phyloP scores from a whole-genome alignment of 2,329 filamentous ascomycete genomes.

The Ramularia endophylla region DNA sequence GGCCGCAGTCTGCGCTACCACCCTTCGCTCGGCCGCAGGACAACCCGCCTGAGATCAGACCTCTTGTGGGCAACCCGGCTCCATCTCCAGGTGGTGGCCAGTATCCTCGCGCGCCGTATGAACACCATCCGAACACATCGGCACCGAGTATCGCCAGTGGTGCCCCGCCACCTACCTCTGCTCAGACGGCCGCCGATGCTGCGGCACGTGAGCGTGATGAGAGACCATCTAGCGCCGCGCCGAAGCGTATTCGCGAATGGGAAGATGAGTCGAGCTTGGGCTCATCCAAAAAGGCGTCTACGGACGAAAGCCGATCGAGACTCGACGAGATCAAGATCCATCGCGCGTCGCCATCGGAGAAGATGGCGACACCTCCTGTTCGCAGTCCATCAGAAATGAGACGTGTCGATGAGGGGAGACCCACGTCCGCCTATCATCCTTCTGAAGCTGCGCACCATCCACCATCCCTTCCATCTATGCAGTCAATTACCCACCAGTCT shows the following conservation, averaged over 20 bases:
- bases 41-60: constrained; percentile 80
- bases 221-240: constrained; percentile 68
- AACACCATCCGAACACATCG: constrained; percentile 63
- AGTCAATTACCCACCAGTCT: constrained; percentile 42
- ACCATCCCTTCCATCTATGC: constrained; percentile 53
- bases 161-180: constrained; percentile 58
- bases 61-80: constrained; percentile 71
- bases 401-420: constrained; percentile 57
- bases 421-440: constrained; percentile 68
- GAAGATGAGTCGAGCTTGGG: constrained; percentile 60
- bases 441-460: constrained; percentile 89
- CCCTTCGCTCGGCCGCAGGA: constrained; percentile 54
- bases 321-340: constrained; percentile 79
- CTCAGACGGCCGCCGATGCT: constrained; percentile 57
- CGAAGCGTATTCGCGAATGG: constrained; percentile 89
- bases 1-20: constrained; percentile 50
- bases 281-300: constrained; percentile 74
- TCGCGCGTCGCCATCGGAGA: constrained; percentile 49
- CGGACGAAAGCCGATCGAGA: constrained; percentile 79
- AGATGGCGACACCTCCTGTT: constrained; percentile 58
- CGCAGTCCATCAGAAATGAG: constrained; percentile 69
- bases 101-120: constrained; percentile 75
- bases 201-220: constrained; percentile 62
- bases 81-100: constrained; percentile 75
- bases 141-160: constrained; percentile 60